phyloP scores from a whole-genome alignment of 139 green algal genomes.

The Desmodesmus armatus region DNA sequence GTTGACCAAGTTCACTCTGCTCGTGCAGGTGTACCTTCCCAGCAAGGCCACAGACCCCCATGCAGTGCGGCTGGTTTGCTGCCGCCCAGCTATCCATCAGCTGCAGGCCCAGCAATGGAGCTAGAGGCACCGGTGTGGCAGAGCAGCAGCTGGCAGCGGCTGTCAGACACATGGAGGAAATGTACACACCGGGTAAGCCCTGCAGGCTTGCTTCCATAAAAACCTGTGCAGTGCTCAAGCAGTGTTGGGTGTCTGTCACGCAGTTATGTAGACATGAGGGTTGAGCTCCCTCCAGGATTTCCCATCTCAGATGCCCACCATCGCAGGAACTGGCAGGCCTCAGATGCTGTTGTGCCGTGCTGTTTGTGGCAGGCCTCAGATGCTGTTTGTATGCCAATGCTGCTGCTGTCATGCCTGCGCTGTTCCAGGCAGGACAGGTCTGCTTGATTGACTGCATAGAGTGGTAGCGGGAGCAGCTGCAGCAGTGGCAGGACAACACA shows the following conservation, averaged over 20 bases:
- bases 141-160: conserved; percentile 48
- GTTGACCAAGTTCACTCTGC: no score
- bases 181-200: conserved; percentile 54
- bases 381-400: no score
- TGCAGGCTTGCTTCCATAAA: no score
- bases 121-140: conserved; percentile 55
- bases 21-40: conserved; percentile 63
- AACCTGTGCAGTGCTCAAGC: no score
- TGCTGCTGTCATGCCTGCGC: background rate
- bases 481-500: conserved; percentile 40
- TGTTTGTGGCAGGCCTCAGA: no score
- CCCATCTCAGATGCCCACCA: background rate
- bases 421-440: conserved; percentile 60
- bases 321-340: no score
- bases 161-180: conserved; percentile 51
- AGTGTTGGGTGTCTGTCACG: no score
- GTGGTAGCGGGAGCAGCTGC: conserved; percentile 64
- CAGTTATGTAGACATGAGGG: no score
- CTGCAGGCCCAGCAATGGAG: conserved; percentile 59
- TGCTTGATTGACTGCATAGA: conserved; percentile 76
- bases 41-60: conserved; percentile 6
- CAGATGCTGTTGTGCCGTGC: no score
- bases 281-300: background rate
- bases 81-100: conserved; percentile 69
- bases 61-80: conserved; percentile 60